Evolutionary conservation across 805 yeast species (phyloP).

Genomic region (Trichomonascus vanleenenianus): DNA sequence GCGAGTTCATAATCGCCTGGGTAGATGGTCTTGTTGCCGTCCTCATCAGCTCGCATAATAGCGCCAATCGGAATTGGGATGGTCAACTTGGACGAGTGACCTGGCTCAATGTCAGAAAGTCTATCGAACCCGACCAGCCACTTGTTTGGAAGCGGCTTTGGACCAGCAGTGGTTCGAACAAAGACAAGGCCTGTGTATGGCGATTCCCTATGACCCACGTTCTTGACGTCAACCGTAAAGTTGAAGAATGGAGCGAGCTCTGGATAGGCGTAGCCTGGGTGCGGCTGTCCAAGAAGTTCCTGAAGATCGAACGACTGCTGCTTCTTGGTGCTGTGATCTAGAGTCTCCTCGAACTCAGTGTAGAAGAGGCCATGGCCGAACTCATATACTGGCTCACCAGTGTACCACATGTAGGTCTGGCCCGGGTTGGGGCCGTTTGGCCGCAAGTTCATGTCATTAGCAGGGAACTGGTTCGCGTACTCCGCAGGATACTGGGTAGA

Average conservation of each 20-base stretch:
- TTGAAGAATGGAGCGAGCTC: constrained; percentile 3
- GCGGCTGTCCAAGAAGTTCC: background rate
- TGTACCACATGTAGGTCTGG: constrained; percentile 11
- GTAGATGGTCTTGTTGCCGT: constrained; percentile 8
- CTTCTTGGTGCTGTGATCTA: background rate
- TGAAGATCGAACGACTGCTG: background rate
- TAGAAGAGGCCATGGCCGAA: constrained; percentile 12
- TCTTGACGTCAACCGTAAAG: constrained; percentile 3
- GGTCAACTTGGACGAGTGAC: background rate
- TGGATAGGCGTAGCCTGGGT: background rate
- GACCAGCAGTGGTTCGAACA: constrained; percentile 6
- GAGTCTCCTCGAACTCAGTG: constrained; percentile 6
- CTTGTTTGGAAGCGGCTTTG: constrained; percentile 9
- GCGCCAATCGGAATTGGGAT: constrained; percentile 5
- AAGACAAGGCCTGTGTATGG: constrained; percentile 9
- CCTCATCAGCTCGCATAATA: constrained; percentile 6
- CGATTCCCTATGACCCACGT: constrained; percentile 7
- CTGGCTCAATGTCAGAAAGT: constrained; percentile 4
- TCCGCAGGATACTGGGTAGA: constrained; percentile 11
- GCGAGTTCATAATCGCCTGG: constrained; percentile 7
- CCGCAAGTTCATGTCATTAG: constrained; percentile 10
- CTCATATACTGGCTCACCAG: constrained; percentile 6
- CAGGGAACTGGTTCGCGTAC: constrained; percentile 8
- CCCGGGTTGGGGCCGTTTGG: constrained; percentile 10
- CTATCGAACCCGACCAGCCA: constrained; percentile 6